Base-by-base conservation (phyloP, 805 yeast genomes). In the Saturnispora halmiae region DNA sequence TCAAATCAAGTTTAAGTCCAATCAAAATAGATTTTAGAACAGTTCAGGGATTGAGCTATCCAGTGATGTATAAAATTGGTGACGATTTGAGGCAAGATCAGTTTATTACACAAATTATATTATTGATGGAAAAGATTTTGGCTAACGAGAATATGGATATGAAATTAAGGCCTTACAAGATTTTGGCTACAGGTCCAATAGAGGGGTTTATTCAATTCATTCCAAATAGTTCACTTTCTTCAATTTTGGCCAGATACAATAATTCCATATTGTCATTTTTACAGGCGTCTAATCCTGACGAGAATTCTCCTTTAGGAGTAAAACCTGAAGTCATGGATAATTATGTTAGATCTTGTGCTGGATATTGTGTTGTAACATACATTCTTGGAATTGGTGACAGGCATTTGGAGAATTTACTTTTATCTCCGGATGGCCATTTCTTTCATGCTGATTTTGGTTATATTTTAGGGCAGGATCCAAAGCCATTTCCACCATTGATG, bases 391-490 rank as follows among this genome's bases (percentile, higher is more conserved):
- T 92, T 7, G 99, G 99, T 13, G 99, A 92, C 61, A 73, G 99
- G 43, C 99, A 92, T 65, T 66, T 92, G 47, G 99, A 92, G 55
- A 92, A 92, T 54, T 63, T 92, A 47, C 67, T 92, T 34, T 29
- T 82, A 79, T 38, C 86, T 78, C 47, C 65, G 47, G 82, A 90
- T 71, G 80, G 94, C 2, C 84, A 78, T 51, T 92, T 92, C 57
- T 90, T 94, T 75, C 99, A 92, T 61, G 96, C 95, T 1, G 99
- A 92, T 61, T 92, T 85, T 60, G 99, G 99, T 1, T 92, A 92
- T 54, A 90, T 92, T 37, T 65, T 92, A 41, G 99, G 99, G 0
- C 79, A 88, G 40, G 99, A 92, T 59, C 99, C 99, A 2, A 92
- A 92, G 58, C 97, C 97, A 11, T 92, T 92, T 63, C 97, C 99